Evolutionary conservation across 2,329 filamentous ascomycete species (phyloP), one percentile per base, ranked within the genome.

Genomic region (Diaporthe aspalathi): DNA sequence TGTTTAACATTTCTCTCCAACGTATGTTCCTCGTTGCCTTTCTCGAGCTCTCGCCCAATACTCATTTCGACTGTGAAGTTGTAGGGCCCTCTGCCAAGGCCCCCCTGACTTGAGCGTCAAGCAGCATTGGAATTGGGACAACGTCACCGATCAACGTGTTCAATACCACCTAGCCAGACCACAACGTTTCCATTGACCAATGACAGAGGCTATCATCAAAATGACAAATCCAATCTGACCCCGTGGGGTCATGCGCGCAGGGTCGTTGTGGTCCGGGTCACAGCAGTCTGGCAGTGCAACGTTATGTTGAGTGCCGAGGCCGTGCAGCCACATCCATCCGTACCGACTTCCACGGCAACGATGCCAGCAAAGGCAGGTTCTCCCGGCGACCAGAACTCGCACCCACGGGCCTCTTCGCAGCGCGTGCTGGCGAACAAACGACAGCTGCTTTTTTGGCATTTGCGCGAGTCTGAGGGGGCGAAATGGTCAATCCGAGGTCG

Each of bases 221-320:
- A 65, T 65, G 29, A 65, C 60, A 65, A 9, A 50, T 14, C 27
- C 56, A 38, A 24, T 38, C 29, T 14, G 29, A 50, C 60, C 60
- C 60, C 60, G 45, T 65, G 60, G 60, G 60, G 60, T 65, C 60
- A 65, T 50, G 60, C 45, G 60, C 29, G 45, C 49, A 65, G 60
- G 60, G 60, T 63, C 60, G 35, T 35, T 11, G 43, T 20, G 29
- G 27, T n/a, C 11, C 11, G 43, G 60, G 60, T 63, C 27, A 32
- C 60, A 49, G 43, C 60, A n/a, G n/a, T n/a, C n/a, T n/a, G n/a
- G n/a, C n/a, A 16, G n/a, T 65, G 45, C 43, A 35, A 63, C 27
- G 3, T 63, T 49, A 24, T 35, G 9, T 35, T 20, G 27, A 22
- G 43, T 63, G 60, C 47, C 27, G 43, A 43, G 60, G 40, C 60